Evolutionary conservation across 805 yeast genomes (phyloP).

Genomic region (Kregervanrija pseudodelftensis): DNA sequence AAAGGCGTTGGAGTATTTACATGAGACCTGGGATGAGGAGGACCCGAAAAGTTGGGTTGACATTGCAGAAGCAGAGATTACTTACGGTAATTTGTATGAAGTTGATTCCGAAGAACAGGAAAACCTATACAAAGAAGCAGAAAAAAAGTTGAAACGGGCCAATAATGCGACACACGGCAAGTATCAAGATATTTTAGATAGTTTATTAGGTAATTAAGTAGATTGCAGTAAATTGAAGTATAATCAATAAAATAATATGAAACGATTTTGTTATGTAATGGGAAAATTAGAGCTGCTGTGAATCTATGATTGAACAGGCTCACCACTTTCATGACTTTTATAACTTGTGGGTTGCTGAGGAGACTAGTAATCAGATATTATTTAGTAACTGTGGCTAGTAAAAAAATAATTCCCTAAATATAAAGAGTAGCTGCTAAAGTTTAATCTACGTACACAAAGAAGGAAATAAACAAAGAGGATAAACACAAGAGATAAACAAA

Average conservation of each 20-base stretch:
- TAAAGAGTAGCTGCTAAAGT: too few species aligned
- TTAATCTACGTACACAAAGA: too few species aligned
- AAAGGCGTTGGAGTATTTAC: conserved; percentile 51
- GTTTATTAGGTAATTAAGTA: conserved; percentile 26
- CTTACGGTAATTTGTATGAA: conserved; percentile 67
- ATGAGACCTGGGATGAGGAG: conserved; percentile 55
- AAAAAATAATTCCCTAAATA: too few species aligned
- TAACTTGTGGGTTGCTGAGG: background rate
- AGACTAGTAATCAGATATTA: too few species aligned
- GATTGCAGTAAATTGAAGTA: background rate
- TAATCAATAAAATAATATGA: too few species aligned
- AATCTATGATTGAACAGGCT: background rate
- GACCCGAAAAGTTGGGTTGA: conserved; percentile 79
- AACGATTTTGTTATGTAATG: too few species aligned
- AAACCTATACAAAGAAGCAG: conserved; percentile 59
- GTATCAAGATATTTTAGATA: conserved; percentile 56
- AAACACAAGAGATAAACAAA: too few species aligned
- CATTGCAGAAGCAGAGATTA: conserved; percentile 79
- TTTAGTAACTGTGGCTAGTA: too few species aligned
- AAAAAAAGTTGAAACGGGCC: conserved; percentile 58
- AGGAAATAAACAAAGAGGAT: too few species aligned
- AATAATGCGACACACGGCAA: conserved; percentile 76
- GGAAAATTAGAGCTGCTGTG: too few species aligned
- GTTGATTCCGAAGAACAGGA: conserved; percentile 65
- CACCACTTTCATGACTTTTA: too few species aligned